Evolutionary conservation across 331 rosid genomes (phyloP).

Genomic region (Arachis monticola): DNA sequence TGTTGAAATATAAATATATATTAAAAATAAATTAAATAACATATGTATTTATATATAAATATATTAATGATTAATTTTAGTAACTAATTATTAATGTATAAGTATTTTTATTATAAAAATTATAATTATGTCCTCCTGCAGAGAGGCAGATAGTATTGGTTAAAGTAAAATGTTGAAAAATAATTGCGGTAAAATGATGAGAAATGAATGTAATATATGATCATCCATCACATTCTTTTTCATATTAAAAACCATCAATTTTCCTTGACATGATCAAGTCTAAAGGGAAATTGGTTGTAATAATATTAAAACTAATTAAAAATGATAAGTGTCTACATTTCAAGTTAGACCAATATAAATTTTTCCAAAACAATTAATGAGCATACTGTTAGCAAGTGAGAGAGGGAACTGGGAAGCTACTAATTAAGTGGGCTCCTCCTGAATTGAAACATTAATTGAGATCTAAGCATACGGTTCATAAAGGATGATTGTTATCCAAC

Average conservation of each 20-base stretch:
- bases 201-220: conserved; percentile 31
- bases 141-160: conserved; percentile 25
- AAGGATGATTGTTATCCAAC: conserved; percentile 3
- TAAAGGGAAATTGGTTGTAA: too few relatives aligned
- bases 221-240: not conserved
- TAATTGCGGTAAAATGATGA: conserved; percentile 14
- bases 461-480: conserved; percentile 4
- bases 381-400: not conserved
- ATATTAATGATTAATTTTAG: too few relatives aligned
- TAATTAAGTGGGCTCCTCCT: conserved; percentile 40
- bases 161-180: conserved; percentile 20
- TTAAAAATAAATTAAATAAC: too few relatives aligned
- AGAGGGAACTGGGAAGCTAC: conserved; percentile 21
- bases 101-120: not conserved
- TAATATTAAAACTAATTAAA: too few relatives aligned
- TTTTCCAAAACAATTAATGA: not conserved
- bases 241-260: too few relatives aligned
- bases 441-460: conserved; percentile 21
- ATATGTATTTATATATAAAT: too few relatives aligned
- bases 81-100: too few relatives aligned
- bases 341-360: too few relatives aligned
- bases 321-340: too few relatives aligned
- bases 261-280: too few relatives aligned
- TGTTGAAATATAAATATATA: too few relatives aligned
- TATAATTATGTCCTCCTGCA: conserved; percentile 37